Evolutionary conservation across 768 basidiomycete genomes (phyloP).

Genomic region (Psilocybe subaeruginosa): DNA sequence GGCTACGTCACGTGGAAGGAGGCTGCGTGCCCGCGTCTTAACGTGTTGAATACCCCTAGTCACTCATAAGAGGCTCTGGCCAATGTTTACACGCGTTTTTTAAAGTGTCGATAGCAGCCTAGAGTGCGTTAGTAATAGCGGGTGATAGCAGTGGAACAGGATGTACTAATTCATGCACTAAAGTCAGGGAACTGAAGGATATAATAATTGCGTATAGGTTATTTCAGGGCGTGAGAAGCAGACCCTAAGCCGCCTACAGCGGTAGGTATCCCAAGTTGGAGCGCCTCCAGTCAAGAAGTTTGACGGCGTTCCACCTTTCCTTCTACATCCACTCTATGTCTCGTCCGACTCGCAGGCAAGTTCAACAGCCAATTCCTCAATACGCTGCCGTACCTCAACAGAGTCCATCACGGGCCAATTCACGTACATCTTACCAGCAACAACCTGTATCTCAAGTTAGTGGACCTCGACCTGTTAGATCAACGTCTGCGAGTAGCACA

Average conservation of each 20-base stretch:
- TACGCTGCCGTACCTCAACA: constrained; percentile 72
- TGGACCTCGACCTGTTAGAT: constrained; percentile 26
- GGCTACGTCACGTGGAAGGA: not conserved
- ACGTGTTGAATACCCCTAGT: not conserved
- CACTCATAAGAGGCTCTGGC: not conserved
- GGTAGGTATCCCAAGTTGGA: constrained; percentile 18
- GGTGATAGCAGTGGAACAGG: not conserved
- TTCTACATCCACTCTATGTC: constrained; percentile 34
- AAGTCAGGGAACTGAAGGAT: not conserved
- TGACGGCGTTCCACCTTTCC: constrained; percentile 12
- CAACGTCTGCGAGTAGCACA: constrained; percentile 26
- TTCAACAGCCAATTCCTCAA: constrained; percentile 51
- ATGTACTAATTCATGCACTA: not conserved
- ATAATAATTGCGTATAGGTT: not conserved
- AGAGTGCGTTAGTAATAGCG: not conserved
- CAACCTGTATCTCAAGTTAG: constrained; percentile 33
- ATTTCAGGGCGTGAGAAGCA: constrained; percentile 28
- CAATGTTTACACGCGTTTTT: not conserved
- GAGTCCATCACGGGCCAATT: constrained; percentile 35
- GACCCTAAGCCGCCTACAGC: constrained; percentile 11
- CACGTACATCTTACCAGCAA: constrained; percentile 22
- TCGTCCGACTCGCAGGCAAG: constrained; percentile 36
- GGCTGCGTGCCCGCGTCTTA: not conserved
- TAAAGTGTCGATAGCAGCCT: not conserved
- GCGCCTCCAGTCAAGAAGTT: constrained; percentile 11